Conservation (phyloP, 2,329 filamentous ascomycete species). For the Rugonectria rugulosa region DNA sequence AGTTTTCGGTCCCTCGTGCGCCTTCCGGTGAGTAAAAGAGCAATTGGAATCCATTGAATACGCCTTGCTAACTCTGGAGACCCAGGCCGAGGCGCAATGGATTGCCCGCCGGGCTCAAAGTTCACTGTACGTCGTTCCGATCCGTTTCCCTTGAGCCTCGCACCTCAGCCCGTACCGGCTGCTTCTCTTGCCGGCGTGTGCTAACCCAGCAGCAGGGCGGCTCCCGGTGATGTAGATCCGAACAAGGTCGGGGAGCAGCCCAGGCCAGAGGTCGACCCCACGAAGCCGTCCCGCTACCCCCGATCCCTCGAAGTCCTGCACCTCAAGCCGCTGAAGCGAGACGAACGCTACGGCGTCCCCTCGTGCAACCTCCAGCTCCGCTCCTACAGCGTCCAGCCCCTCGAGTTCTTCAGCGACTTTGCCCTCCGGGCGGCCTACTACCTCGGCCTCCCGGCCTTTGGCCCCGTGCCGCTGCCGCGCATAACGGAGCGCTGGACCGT, state of each 20-base stretch:
- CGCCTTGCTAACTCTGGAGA: constrained; percentile 17
- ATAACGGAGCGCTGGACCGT: constrained; percentile 96
- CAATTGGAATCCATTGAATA: neutral
- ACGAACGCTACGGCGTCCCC: constrained; percentile 78
- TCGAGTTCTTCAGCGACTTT: constrained; percentile 96
- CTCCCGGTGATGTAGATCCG: constrained; percentile 25
- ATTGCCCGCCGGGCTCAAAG: constrained; percentile 35
- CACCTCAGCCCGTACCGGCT: neutral
- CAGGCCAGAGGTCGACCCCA: constrained; percentile 2
- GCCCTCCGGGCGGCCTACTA: constrained; percentile 95
- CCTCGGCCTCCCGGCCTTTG: constrained; percentile 83
- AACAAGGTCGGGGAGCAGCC: constrained; percentile 17
- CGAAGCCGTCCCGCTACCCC: constrained; percentile 64
- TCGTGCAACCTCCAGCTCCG: constrained; percentile 92
- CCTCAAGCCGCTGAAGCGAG: constrained; percentile 80
- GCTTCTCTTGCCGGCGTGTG: neutral
- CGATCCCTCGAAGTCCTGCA: constrained; percentile 86
- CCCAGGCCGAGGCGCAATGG: constrained; percentile 34
- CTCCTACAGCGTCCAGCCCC: constrained; percentile 87
- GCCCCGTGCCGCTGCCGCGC: constrained; percentile 84
- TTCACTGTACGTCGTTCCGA: constrained; percentile 34
- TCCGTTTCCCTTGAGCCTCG: neutral
- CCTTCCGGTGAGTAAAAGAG: constrained; percentile 31
- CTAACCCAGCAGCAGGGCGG: constrained; percentile 20
- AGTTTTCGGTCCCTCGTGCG: constrained; percentile 35